These are phyloP conservation scores for Mycena vulgaris DNA, from an alignment of 768 basidiomycete species.

Conservation along the genomic window DNA sequence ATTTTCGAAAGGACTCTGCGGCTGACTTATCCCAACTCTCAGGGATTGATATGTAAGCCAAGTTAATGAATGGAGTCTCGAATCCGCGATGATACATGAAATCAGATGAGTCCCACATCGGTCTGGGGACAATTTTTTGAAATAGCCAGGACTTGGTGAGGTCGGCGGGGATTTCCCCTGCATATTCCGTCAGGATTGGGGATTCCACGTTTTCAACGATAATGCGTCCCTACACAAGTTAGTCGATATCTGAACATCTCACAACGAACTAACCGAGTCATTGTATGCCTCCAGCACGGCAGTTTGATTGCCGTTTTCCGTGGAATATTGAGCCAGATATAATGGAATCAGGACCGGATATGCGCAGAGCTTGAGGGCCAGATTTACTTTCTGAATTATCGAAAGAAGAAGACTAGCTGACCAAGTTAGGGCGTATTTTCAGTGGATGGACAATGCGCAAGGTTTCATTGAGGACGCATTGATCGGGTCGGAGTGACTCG, in stretches of 20 bases:
- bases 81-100: slow-evolving; percentile 8
- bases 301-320: slow-evolving; percentile 23
- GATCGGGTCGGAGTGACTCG: slow-evolving; percentile 50
- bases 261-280: slow-evolving; percentile 42
- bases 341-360: slow-evolving; percentile 77
- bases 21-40: slow-evolving; percentile 1
- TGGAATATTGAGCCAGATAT: slow-evolving; percentile 68
- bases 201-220: slow-evolving; percentile 19
- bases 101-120: neutral
- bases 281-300: slow-evolving; percentile 54
- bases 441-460: slow-evolving; percentile 60
- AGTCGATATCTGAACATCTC: neutral
- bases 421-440: slow-evolving; percentile 62
- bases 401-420: slow-evolving; percentile 39
- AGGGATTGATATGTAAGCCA: slow-evolving; percentile 10
- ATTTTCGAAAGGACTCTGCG: too few species aligned
- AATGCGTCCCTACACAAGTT: slow-evolving; percentile 26
- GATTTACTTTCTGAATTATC: slow-evolving; percentile 19
- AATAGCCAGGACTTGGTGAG: too few species aligned
- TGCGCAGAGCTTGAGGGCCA: slow-evolving; percentile 61
- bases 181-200: too few species aligned
- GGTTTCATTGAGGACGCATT: slow-evolving; percentile 54
- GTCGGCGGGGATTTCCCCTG: neutral
- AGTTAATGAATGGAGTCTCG: slow-evolving; percentile 10
- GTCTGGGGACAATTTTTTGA: too few species aligned